Base-by-base conservation (phyloP, 768 basidiomycete species). In the Leccinum aurantiacum region DNA sequence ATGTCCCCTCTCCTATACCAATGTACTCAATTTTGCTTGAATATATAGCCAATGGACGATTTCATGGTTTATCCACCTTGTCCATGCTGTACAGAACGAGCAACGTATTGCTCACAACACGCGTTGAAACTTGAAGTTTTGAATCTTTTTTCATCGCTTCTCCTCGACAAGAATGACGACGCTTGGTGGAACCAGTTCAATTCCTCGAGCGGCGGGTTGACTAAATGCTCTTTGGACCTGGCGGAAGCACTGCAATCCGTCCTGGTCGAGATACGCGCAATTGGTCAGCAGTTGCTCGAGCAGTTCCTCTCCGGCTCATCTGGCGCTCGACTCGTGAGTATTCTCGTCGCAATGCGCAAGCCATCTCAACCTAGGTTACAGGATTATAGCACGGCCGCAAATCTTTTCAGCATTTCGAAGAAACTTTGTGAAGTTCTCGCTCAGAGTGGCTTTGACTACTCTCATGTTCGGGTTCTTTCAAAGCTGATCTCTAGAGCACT, bases 401-500 rank as follows among this genome's bases (percentile, higher is more conserved):
- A 65, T n/a, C 67, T 84, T 29, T 69, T 86, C 25, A 54, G 61
- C 25, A 77, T 76, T 49, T 70, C 74, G 9, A 64, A 69, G n/a
- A 71, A 80, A 60, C 76, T 92, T 49, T 78, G 78, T 60, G 72
- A 73, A 44, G 76, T 79, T 33, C 68, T 78, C 15, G 65, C 66
- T 27, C 66, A 73, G 17, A 53, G 73, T 4, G 66, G 76, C 3
- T 79, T 89, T 60, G 85, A 93, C 71, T 89, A 88, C 66, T 91
- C 90, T 1, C 78, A 81, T 2, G 74, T 87, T 14, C 84, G 84
- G 59, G 83, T 87, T 9, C 71, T 90, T 31, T 79, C 82, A 3
- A 75, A 72, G 5, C 82, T 84, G 81, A 77, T 93, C 27, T 62
- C 71, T 9, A 76, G 81, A 33, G 67, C 75, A 3, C 68, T 88